Evolutionary conservation across 2,329 filamentous ascomycete species (phyloP).

Genomic region (Knufia petricola): DNA sequence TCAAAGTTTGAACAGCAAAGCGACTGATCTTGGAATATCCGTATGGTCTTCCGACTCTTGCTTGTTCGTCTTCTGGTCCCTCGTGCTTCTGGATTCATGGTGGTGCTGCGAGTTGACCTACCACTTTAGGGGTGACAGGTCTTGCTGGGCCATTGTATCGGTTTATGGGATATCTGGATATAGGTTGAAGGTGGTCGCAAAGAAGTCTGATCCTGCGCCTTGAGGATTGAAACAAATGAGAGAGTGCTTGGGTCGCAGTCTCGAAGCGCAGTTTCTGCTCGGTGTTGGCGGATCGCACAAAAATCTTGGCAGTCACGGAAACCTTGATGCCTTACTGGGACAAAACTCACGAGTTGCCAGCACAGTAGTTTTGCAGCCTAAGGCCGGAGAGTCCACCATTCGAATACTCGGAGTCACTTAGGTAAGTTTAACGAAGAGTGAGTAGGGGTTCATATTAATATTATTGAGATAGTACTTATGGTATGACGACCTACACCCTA

Average conservation of each 20-base stretch:
- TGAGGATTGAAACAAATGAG: neutral
- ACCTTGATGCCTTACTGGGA: neutral
- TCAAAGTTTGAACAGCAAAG: slow-evolving; percentile 70
- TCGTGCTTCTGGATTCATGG: neutral
- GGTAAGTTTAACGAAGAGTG: too few relatives aligned
- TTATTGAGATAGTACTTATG: too few relatives aligned
- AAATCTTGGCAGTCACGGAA: neutral
- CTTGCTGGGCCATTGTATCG: slow-evolving; percentile 27
- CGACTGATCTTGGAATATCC: slow-evolving; percentile 71
- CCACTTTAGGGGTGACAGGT: slow-evolving; percentile 6
- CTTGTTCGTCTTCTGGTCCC: neutral
- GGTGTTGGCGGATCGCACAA: neutral
- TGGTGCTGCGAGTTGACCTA: slow-evolving; percentile 2
- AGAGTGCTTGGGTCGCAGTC: neutral
- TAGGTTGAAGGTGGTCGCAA: slow-evolving; percentile 51
- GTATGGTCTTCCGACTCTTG: slow-evolving; percentile 25
- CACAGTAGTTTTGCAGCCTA: too few relatives aligned
- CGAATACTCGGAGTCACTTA: too few relatives aligned
- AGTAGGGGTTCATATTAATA: too few relatives aligned
- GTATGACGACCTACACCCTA: too few relatives aligned
- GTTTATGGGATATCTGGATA: slow-evolving; percentile 12
- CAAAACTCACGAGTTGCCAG: too few relatives aligned
- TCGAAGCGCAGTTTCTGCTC: neutral
- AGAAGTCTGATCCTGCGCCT: slow-evolving; percentile 82
- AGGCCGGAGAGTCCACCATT: too few relatives aligned